Percentiles rank a stretch among this genome's conserved stretches.
phyloP scores from a whole-genome alignment of 164 flowering plant genomes.

The Piper betle region DNA sequence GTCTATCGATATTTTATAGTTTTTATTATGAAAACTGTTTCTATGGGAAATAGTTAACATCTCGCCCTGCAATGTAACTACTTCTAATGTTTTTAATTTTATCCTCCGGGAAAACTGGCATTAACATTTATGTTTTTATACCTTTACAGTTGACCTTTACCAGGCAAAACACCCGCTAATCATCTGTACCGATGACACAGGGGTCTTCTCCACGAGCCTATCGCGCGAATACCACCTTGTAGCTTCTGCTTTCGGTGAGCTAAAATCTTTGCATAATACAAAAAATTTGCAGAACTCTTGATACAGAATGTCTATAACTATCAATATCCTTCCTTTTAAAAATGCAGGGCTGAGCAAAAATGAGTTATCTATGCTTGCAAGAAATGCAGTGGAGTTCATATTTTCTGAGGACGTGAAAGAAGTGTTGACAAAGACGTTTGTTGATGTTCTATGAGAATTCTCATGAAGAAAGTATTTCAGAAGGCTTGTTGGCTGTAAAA shows the following conservation, averaged over 20 bases:
- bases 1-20: not conserved
- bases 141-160: conserved; percentile 70
- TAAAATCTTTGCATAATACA: not conserved
- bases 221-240: conserved; percentile 63
- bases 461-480: not conserved
- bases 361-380: conserved; percentile 58
- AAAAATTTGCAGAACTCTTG: not conserved
- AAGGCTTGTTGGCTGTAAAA: too few species aligned
- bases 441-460: not conserved
- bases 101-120: too few species aligned
- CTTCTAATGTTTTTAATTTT: not conserved
- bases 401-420: conserved; percentile 67
- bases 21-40: not conserved
- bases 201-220: conserved; percentile 84
- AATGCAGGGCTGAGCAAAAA: conserved; percentile 48
- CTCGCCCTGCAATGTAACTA: too few species aligned
- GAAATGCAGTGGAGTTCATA: conserved; percentile 34
- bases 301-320: not conserved
- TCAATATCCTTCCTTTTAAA: not conserved
- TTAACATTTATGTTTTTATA: not conserved
- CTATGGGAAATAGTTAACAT: too few species aligned
- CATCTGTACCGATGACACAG: conserved; percentile 86
- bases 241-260: conserved; percentile 66
- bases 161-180: conserved; percentile 55
- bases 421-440: conserved; percentile 33